These are phyloP conservation scores for Phytophthora tentaculata DNA, from an alignment of 352 stramenopile genomes.

Conservation along the genomic window DNA sequence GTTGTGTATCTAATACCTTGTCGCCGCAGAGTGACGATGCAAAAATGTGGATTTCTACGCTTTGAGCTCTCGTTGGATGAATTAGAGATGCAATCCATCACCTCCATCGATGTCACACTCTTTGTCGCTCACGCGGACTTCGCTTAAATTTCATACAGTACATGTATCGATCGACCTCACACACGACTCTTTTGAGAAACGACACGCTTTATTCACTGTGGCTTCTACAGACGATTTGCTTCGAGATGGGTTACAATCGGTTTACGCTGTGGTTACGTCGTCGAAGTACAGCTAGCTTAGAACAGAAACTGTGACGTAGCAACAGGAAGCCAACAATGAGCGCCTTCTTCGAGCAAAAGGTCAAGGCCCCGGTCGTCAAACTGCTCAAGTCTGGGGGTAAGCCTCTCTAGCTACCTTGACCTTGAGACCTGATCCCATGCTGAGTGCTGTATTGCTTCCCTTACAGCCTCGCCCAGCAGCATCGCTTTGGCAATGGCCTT, in stretches of 20 bases:
- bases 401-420: constrained; percentile 9
- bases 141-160: too few species aligned
- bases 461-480: constrained; percentile 69
- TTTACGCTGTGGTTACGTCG: constrained; percentile 1
- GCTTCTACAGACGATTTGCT: not conserved
- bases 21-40: too few species aligned
- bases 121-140: too few species aligned
- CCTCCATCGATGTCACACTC: too few species aligned
- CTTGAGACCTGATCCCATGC: not conserved
- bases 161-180: too few species aligned
- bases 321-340: constrained; percentile 26
- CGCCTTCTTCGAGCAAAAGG: constrained; percentile 68
- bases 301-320: not conserved
- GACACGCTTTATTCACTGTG: too few species aligned
- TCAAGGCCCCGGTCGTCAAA: constrained; percentile 75
- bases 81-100: too few species aligned
- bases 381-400: constrained; percentile 75
- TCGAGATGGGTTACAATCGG: not conserved
- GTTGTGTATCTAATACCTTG: too few species aligned
- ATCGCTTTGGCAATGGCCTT: constrained; percentile 84
- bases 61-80: too few species aligned
- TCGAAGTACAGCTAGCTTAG: not conserved
- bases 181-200: too few species aligned
- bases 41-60: too few species aligned
- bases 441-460: constrained; percentile 10